Evolutionary conservation across 2,329 filamentous ascomycete species (phyloP).

Genomic region (Aspergillus puulaauensis): DNA sequence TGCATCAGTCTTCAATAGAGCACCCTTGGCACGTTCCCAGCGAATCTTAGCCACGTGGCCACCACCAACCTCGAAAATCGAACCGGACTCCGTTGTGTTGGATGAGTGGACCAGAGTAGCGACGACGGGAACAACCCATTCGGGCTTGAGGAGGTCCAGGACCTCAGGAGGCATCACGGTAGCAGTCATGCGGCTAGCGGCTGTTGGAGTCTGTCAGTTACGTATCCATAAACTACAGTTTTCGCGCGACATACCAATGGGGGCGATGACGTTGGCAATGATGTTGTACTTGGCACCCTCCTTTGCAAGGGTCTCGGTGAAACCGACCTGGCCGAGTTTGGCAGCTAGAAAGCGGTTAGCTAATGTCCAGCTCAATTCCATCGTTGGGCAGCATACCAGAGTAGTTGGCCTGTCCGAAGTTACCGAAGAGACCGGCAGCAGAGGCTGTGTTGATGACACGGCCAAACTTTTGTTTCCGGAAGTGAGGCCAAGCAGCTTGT

Average conservation of each 20-base stretch:
- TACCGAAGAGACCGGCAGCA: conserved; percentile 92
- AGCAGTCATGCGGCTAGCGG: conserved; percentile 91
- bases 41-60: conserved; percentile 89
- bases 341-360: conserved; percentile 59
- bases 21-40: conserved; percentile 91
- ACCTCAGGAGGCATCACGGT: conserved; percentile 96
- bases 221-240: not conserved
- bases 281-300: conserved; percentile 99
- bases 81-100: conserved; percentile 78
- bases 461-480: conserved; percentile 98
- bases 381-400: conserved; percentile 55
- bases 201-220: conserved; percentile 39
- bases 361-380: not conserved
- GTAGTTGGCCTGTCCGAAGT: conserved; percentile 95
- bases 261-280: conserved; percentile 88
- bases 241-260: conserved; percentile 57
- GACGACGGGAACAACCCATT: conserved; percentile 93
- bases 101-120: conserved; percentile 83
- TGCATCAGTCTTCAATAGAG: conserved; percentile 84
- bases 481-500: conserved; percentile 92
- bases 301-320: conserved; percentile 96
- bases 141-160: conserved; percentile 79
- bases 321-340: conserved; percentile 92
- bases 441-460: conserved; percentile 95
- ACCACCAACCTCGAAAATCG: conserved; percentile 91